Evolutionary conservation across 768 basidiomycete genomes (phyloP).

Genomic region (Tubosaeta sp.): DNA sequence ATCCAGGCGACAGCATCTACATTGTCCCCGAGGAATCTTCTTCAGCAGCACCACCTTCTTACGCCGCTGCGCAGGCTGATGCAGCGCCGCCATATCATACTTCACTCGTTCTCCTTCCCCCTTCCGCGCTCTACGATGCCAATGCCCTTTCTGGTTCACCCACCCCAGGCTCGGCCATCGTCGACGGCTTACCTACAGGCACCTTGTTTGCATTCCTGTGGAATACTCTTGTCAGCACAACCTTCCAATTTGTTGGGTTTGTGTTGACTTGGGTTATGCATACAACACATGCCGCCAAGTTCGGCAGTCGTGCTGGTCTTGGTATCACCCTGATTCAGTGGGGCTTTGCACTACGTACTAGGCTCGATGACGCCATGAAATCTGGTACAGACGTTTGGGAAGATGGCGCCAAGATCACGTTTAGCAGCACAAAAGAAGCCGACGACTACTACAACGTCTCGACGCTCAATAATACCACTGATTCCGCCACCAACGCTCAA

Average conservation of each 20-base stretch:
- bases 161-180: slow-evolving; percentile 69
- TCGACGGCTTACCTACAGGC: slow-evolving; percentile 84
- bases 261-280: slow-evolving; percentile 91
- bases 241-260: slow-evolving; percentile 97
- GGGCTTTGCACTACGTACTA: slow-evolving; percentile 73
- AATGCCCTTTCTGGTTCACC: slow-evolving; percentile 43
- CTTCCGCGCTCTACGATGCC: slow-evolving; percentile 18
- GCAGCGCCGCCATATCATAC: slow-evolving; percentile 99
- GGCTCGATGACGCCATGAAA: slow-evolving; percentile 40
- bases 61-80: slow-evolving; percentile 88
- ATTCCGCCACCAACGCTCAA: slow-evolving; percentile 14
- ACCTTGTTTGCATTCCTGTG: slow-evolving; percentile 84
- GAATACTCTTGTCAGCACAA: slow-evolving; percentile 90
- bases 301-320: slow-evolving; percentile 89
- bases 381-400: slow-evolving; percentile 29
- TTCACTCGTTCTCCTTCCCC: slow-evolving; percentile 89
- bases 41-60: slow-evolving; percentile 86
- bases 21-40: slow-evolving; percentile 80
- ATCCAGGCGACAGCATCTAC: slow-evolving; percentile 65
- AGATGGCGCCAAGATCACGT: slow-evolving; percentile 34
- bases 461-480: slow-evolving; percentile 23
- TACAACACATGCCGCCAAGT: slow-evolving; percentile 88
- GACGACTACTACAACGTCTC: slow-evolving; percentile 38
- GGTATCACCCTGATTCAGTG: slow-evolving; percentile 97
- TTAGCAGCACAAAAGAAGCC: slow-evolving; percentile 42